Conservation (phyloP, 139 green algal genomes). For the Tetradesmus obliquus region DNA sequence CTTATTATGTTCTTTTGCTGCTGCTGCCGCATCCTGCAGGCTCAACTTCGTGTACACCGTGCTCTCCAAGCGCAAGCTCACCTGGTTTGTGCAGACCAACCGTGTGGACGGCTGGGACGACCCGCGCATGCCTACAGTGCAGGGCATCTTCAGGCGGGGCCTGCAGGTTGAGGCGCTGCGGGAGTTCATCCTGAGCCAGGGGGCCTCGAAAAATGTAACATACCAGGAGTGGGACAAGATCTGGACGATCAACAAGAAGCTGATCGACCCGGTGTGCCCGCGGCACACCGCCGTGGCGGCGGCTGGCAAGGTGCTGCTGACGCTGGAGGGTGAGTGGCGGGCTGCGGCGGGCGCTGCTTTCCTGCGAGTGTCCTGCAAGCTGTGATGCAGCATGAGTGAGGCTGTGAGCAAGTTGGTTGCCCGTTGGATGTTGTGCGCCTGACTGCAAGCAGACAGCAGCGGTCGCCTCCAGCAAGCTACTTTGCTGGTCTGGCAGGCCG, state of each 20-base stretch:
- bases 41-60: constrained; percentile 90
- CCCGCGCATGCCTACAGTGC: constrained; percentile 97
- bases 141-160: constrained; percentile 88
- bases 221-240: constrained; percentile 99
- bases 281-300: constrained; percentile 90
- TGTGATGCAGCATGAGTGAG: too few relatives aligned
- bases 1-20: not conserved
- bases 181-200: constrained; percentile 98
- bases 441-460: too few relatives aligned
- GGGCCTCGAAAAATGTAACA: constrained; percentile 92
- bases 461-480: too few relatives aligned
- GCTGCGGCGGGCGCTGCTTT: not conserved
- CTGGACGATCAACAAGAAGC: constrained; percentile 98
- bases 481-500: too few relatives aligned
- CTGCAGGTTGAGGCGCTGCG: constrained; percentile 84
- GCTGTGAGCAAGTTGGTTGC: too few relatives aligned
- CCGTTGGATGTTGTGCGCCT: too few relatives aligned
- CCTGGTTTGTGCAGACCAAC: constrained; percentile 92
- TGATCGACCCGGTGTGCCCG: constrained; percentile 87
- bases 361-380: not conserved
- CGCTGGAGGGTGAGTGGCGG: constrained; percentile 46
- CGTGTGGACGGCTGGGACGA: constrained; percentile 95
- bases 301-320: constrained; percentile 70
- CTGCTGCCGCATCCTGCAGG: constrained; percentile 46
- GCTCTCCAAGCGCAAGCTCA: constrained; percentile 98